These are phyloP conservation scores for Hyphopichia wangnamkhiaoensis DNA, from an alignment of 1,139 yeast genomes.

Conservation along the genomic window DNA sequence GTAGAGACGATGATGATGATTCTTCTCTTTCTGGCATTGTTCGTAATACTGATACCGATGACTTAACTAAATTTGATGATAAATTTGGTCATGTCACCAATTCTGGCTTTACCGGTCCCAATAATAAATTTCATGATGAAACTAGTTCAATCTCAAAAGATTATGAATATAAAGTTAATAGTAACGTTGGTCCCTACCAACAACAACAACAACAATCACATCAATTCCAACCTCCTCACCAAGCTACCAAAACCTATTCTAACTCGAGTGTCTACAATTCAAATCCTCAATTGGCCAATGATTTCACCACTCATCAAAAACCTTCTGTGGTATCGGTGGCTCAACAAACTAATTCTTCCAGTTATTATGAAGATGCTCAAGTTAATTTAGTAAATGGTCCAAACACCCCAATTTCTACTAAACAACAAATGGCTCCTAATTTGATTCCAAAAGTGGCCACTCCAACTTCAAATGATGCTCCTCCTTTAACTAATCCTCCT, in stretches of 20 bases:
- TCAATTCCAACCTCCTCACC: slow-evolving; percentile 2
- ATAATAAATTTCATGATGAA: slow-evolving; percentile 8
- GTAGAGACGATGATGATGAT: slow-evolving; percentile 30
- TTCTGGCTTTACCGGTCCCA: slow-evolving; percentile 6
- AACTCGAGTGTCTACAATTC: slow-evolving; percentile 32
- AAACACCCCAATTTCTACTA: slow-evolving; percentile 32
- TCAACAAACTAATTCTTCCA: slow-evolving; percentile 11
- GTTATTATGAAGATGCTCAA: slow-evolving; percentile 20
- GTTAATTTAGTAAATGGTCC: slow-evolving; percentile 31
- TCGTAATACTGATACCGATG: slow-evolving; percentile 20
- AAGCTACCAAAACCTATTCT: slow-evolving; percentile 9
- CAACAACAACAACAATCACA: background rate
- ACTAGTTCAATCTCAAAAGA: slow-evolving; percentile 28
- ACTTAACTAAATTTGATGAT: slow-evolving; percentile 19
- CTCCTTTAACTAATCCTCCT: slow-evolving; percentile 15
- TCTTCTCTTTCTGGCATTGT: slow-evolving; percentile 10
- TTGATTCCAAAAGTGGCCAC: slow-evolving; percentile 30
- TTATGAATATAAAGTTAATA: slow-evolving; percentile 25
- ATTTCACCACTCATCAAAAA: slow-evolving; percentile 28
- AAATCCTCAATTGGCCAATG: slow-evolving; percentile 36
- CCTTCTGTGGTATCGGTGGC: slow-evolving; percentile 8
- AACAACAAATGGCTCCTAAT: slow-evolving; percentile 36
- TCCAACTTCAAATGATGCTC: slow-evolving; percentile 28
- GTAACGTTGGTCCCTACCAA: slow-evolving; percentile 1
- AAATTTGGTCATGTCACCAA: slow-evolving; percentile 11